These are phyloP conservation scores for Borovskyia barvae DNA, from an alignment of 208 protist species.

Conservation along the genomic window DNA sequence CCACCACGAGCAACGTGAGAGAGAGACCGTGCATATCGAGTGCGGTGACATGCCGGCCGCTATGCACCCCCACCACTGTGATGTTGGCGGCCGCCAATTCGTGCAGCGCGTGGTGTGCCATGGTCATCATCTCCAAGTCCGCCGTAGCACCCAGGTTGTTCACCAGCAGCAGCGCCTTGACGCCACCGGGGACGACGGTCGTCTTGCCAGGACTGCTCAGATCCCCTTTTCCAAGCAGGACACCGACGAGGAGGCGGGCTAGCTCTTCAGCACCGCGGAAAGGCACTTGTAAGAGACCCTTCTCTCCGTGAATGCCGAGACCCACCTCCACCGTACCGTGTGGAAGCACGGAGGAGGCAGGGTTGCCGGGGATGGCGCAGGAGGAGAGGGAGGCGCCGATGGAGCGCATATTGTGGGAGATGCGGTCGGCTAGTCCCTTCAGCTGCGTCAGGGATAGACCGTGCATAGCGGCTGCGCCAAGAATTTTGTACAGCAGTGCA, in stretches of 20 bases:
- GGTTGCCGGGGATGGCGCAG: slow-evolving; percentile 65
- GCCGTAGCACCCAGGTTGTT: slow-evolving; percentile 90
- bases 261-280: slow-evolving; percentile 32
- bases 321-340: slow-evolving; percentile 72
- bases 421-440: slow-evolving; percentile 30
- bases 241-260: slow-evolving; percentile 25
- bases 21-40: slow-evolving; percentile 90
- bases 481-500: slow-evolving; percentile 85
- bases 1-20: slow-evolving; percentile 57
- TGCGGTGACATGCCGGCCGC: slow-evolving; percentile 82
- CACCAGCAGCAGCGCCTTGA: slow-evolving; percentile 60
- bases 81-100: slow-evolving; percentile 21
- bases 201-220: neutral
- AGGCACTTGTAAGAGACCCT: slow-evolving; percentile 41
- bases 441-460: slow-evolving; percentile 55
- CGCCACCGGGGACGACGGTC: slow-evolving; percentile 8
- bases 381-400: slow-evolving; percentile 74
- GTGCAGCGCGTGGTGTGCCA: slow-evolving; percentile 31
- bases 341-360: slow-evolving; percentile 39
- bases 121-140: slow-evolving; percentile 70
- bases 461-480: slow-evolving; percentile 60
- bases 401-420: slow-evolving; percentile 57
- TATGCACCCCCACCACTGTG: slow-evolving; percentile 48
- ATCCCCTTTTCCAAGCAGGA: slow-evolving; percentile 23
- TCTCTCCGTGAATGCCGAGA: slow-evolving; percentile 91